Percentiles rank a stretch among this genome's conserved stretches.
These are phyloP conservation scores for Dictyostelium firmibasis DNA, from an alignment of 78 protist genomes.

Conservation along the genomic window DNA sequence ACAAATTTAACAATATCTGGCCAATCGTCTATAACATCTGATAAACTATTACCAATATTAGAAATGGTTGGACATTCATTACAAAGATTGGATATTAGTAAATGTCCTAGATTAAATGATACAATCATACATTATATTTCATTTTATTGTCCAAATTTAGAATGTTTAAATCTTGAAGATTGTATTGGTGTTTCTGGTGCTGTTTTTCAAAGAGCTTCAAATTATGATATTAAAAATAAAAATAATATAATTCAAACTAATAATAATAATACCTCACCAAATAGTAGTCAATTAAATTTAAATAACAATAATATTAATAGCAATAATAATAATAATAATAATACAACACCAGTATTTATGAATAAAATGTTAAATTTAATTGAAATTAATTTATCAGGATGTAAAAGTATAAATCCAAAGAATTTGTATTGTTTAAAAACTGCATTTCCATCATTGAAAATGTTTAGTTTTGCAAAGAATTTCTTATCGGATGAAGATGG, in stretches of 20 bases:
- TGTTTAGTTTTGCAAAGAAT: slow-evolving; percentile 22
- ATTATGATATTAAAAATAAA: neutral
- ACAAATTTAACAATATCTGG: neutral
- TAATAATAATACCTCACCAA: neutral
- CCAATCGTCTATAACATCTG: neutral
- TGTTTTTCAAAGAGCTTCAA: slow-evolving; percentile 21
- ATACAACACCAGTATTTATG: slow-evolving; percentile 7
- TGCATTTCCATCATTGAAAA: neutral
- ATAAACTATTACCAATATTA: neutral
- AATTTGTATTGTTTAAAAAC: neutral
- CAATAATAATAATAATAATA: neutral
- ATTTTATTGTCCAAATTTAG: slow-evolving; percentile 24
- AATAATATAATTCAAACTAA: neutral
- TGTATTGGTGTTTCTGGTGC: slow-evolving; percentile 48
- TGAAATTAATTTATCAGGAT: slow-evolving; percentile 22
- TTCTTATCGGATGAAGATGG: slow-evolving; percentile 66
- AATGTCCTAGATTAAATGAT: slow-evolving; percentile 37
- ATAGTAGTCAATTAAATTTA: neutral
- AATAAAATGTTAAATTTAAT: slow-evolving; percentile 10
- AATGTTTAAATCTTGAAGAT: neutral
- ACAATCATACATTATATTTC: slow-evolving; percentile 9
- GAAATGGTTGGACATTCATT: slow-evolving; percentile 7
- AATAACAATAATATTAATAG: neutral
- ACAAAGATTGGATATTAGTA: neutral
- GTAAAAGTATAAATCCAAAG: slow-evolving; percentile 1